phyloP scores from a whole-genome alignment of 106 monocot genomes.

The Acanthochlamys bracteata region DNA sequence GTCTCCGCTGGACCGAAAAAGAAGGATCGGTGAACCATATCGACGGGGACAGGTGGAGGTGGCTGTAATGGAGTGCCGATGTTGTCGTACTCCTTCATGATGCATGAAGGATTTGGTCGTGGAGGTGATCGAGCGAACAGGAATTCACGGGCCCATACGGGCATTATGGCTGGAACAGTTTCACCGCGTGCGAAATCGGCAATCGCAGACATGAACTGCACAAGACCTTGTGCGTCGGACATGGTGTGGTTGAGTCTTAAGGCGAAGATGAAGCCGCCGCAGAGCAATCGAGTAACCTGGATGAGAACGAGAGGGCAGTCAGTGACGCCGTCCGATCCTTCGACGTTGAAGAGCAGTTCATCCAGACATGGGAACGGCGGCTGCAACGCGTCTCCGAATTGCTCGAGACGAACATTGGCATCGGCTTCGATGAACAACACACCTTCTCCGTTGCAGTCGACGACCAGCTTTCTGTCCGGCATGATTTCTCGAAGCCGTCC shows the following conservation, averaged over 20 bases:
- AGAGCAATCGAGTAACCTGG: conserved; percentile 39
- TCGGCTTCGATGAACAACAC: conserved; percentile 40
- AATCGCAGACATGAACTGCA: conserved; percentile 43
- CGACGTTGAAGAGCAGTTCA: conserved; percentile 19
- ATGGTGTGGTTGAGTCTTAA: conserved; percentile 56
- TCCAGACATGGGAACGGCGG: conserved; percentile 26
- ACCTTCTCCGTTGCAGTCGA: conserved; percentile 44
- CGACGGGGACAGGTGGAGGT: conserved; percentile 17
- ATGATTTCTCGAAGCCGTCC: conserved; percentile 21
- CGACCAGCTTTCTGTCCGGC: conserved; percentile 20
- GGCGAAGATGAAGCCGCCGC: conserved; percentile 62
- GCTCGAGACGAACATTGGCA: conserved; percentile 14
- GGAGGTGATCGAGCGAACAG: conserved; percentile 31
- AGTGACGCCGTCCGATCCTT: conserved; percentile 13
- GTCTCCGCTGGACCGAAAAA: conserved; percentile 35
- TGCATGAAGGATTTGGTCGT: conserved; percentile 9
- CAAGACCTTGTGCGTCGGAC: conserved; percentile 46
- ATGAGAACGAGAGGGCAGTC: conserved; percentile 23
- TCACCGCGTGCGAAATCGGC: conserved; percentile 33
- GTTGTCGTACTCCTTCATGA: conserved; percentile 38
- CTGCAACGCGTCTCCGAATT: conserved; percentile 9
- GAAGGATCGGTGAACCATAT: conserved; percentile 36
- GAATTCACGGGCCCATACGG: conserved; percentile 29
- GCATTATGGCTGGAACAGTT: conserved; percentile 12
- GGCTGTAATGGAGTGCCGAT: conserved; percentile 10